Conservation (phyloP, 2,329 filamentous ascomycete species). For the Bipolaris oryzae region DNA sequence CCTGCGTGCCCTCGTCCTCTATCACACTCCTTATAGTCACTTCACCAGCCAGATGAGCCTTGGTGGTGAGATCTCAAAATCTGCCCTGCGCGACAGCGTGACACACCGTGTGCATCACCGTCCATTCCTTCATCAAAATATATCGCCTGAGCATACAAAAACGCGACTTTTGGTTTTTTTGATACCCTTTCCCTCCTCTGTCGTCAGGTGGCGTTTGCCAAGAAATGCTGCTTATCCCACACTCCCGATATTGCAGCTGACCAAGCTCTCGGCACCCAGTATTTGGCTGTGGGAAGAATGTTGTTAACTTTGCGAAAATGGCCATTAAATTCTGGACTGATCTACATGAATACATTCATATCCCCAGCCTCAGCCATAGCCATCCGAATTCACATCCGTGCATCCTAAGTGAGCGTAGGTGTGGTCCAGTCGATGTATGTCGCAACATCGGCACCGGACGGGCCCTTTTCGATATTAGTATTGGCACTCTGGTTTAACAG, state of each 20-base stretch:
- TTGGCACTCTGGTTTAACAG: slow-evolving; percentile 37
- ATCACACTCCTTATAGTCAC: not conserved
- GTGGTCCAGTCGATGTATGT: slow-evolving; percentile 48
- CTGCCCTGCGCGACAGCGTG: not conserved
- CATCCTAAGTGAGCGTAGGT: slow-evolving; percentile 41
- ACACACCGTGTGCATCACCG: not conserved
- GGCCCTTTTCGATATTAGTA: slow-evolving; percentile 45
- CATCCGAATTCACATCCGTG: not conserved
- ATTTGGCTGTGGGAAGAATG: not conserved
- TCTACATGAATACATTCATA: slow-evolving; percentile 15
- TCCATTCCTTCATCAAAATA: not conserved
- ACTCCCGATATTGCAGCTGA: not conserved
- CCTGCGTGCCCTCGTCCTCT: not conserved
- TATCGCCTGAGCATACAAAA: not conserved
- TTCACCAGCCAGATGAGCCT: not conserved
- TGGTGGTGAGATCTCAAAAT: slow-evolving; percentile 18
- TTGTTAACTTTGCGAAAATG: not conserved
- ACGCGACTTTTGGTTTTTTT: not conserved
- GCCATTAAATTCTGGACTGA: slow-evolving; percentile 1
- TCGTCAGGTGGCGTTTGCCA: not conserved
- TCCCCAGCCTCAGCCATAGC: slow-evolving; percentile 10
- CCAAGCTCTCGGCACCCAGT: not conserved
- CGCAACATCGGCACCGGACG: slow-evolving; percentile 35
- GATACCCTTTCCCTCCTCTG: not conserved
- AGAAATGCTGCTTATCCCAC: slow-evolving; percentile 4